Evolutionary conservation across 1,284 basidiomycete species (phyloP).

Genomic region (Papiliotrema flavescens): DNA sequence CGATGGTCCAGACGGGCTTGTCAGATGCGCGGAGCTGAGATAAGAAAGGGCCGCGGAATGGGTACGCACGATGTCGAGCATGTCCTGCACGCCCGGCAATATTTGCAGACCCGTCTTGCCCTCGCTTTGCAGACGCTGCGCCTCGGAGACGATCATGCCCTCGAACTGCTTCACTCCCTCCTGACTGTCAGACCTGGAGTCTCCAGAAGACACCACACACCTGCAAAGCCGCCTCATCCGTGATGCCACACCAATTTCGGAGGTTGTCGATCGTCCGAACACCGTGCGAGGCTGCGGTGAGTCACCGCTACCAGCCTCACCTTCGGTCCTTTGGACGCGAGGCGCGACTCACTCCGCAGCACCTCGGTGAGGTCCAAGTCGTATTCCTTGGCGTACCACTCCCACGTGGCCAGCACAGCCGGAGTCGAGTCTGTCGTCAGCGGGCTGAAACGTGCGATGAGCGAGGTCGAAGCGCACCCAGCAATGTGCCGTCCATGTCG

Average conservation of each 20-base stretch:
- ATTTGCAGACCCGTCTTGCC: slow-evolving; percentile 45
- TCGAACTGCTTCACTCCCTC: slow-evolving; percentile 40
- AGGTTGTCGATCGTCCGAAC: slow-evolving; percentile 68
- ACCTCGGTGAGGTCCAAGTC: slow-evolving; percentile 44
- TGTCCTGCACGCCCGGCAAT: slow-evolving; percentile 40
- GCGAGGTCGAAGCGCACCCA: slow-evolving; percentile 23
- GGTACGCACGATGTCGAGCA: slow-evolving; percentile 35
- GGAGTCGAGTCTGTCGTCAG: slow-evolving; percentile 40
- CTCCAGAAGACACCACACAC: slow-evolving; percentile 44
- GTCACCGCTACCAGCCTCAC: background rate
- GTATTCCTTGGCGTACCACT: slow-evolving; percentile 40
- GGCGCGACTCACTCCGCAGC: slow-evolving; percentile 34
- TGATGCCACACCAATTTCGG: slow-evolving; percentile 62
- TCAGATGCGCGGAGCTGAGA: slow-evolving; percentile 44
- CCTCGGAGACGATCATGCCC: slow-evolving; percentile 42
- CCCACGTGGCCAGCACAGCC: slow-evolving; percentile 45
- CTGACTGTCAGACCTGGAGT: slow-evolving; percentile 5
- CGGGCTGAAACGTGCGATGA: background rate
- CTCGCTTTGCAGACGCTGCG: slow-evolving; percentile 34
- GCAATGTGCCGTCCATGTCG: slow-evolving; percentile 49
- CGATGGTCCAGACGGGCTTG: slow-evolving; percentile 72
- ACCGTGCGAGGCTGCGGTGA: slow-evolving; percentile 65
- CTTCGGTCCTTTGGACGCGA: no score
- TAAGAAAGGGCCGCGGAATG: background rate
- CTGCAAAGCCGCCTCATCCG: slow-evolving; percentile 57